These are phyloP conservation scores for Scutellaria minor DNA, from an alignment of 257 asterid species.

Conservation along the genomic window DNA sequence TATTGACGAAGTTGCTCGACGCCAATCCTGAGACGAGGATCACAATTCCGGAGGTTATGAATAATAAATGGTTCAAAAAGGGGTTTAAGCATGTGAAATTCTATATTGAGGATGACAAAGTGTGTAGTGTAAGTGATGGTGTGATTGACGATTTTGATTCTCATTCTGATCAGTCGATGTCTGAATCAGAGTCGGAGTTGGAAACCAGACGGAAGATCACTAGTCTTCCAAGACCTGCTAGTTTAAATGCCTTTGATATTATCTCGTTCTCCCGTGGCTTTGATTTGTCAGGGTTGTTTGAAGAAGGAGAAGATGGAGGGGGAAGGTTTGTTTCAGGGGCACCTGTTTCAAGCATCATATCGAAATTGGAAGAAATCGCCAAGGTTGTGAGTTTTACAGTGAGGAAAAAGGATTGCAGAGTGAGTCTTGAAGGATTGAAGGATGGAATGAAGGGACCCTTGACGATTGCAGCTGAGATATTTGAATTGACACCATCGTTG, in stretches of 20 bases:
- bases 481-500: constrained; percentile 82
- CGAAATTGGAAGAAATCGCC: constrained; percentile 88
- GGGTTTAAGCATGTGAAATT: constrained; percentile 71
- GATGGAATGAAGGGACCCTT: constrained; percentile 94
- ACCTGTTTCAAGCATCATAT: constrained; percentile 70
- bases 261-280: constrained; percentile 90
- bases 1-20: constrained; percentile 58
- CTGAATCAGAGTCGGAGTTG: constrained; percentile 72
- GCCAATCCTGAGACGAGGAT: constrained; percentile 68
- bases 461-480: constrained; percentile 89
- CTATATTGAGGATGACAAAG: constrained; percentile 80
- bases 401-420: constrained; percentile 88
- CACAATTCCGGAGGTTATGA: constrained; percentile 68
- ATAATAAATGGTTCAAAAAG: constrained; percentile 65
- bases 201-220: constrained; percentile 53
- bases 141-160: constrained; percentile 39
- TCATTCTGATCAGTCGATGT: constrained; percentile 62
- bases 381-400: constrained; percentile 84
- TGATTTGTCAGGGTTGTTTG: constrained; percentile 87
- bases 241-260: constrained; percentile 91
- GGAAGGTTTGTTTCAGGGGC: constrained; percentile 77
- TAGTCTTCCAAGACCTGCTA: constrained; percentile 75
- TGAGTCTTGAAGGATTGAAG: constrained; percentile 80
- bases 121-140: constrained; percentile 65
- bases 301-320: constrained; percentile 76